These are phyloP conservation scores for Rachicladosporium sp. DNA, from an alignment of 2,329 filamentous ascomycete species.

Conservation along the genomic window DNA sequence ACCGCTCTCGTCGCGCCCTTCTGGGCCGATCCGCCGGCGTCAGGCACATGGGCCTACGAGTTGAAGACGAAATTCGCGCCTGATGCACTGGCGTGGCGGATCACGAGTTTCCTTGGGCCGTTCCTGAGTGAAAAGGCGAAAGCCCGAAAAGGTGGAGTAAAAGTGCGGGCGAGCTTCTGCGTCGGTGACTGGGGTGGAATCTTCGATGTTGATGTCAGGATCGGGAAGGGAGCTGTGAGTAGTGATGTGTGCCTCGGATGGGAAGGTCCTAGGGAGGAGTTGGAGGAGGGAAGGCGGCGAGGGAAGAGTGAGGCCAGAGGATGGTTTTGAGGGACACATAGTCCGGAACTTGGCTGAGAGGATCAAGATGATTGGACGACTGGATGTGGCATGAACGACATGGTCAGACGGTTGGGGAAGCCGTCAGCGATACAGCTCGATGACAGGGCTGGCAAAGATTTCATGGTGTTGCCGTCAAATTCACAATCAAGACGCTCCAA, in stretches of 20 bases:
- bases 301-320: slow-evolving; percentile 30
- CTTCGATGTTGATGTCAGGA: slow-evolving; percentile 33
- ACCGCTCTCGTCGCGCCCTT: slow-evolving; percentile 25
- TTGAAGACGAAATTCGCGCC: slow-evolving; percentile 30
- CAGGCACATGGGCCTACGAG: slow-evolving; percentile 30
- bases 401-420: too few relatives aligned
- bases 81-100: slow-evolving; percentile 27
- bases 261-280: slow-evolving; percentile 32
- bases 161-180: slow-evolving; percentile 35
- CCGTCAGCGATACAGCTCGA: too few relatives aligned
- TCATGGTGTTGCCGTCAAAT: too few relatives aligned
- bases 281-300: slow-evolving; percentile 28
- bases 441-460: too few relatives aligned
- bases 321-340: slow-evolving; percentile 28
- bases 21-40: slow-evolving; percentile 18
- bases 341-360: too few relatives aligned
- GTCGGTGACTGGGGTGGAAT: slow-evolving; percentile 29
- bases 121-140: slow-evolving; percentile 31
- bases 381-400: too few relatives aligned
- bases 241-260: slow-evolving; percentile 29
- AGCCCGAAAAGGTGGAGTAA: slow-evolving; percentile 27
- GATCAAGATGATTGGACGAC: too few relatives aligned
- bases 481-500: too few relatives aligned
- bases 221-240: slow-evolving; percentile 22
- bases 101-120: slow-evolving; percentile 28